Base-by-base conservation (phyloP, 192 early-diverging fungal genomes). In the Cladochytrium replicatum region DNA sequence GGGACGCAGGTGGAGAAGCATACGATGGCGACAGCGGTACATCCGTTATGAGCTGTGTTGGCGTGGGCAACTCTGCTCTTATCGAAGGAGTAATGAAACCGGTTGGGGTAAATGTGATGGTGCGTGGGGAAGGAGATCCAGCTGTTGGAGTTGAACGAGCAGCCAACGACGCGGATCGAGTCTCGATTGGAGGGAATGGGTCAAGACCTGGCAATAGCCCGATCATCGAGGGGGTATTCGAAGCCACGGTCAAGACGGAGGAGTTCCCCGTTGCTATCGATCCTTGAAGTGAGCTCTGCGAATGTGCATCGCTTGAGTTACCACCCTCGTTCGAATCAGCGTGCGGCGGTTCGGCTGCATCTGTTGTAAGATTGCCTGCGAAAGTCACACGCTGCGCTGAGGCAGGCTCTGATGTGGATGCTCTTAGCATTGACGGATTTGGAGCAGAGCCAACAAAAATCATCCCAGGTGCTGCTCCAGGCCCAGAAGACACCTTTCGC, bases 261-360 rank as follows among this genome's bases (percentile, higher is more conserved):
- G 68, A 66, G 9, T 67, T 58, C 3, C 55, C 50, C 2, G 66
- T 68, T 6, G 23, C 50, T 13, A 54, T 32, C 2, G 67, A 64
- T n/a, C 53, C 54, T 11, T 32, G 55, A 23, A 41, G 43, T 11
- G 67, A 64, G 3, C 45, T 49, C 46, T 64, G 61, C 11, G 67
- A 69, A 7, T 26, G 11, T 1, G 40, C 15, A 15, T 53, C 54
- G 41, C 17, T 17, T 1, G 13, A n/a, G 41, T 37, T 56, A 15
- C 49, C 54, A 9, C 46, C 28, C n/a, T n/a, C n/a, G n/a, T n/a
- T n/a, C n/a, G n/a, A n/a, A n/a, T n/a, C n/a, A n/a, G n/a, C n/a
- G n/a, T n/a, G n/a, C n/a, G n/a, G n/a, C n/a, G n/a, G n/a, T n/a
- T n/a, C n/a, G n/a, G n/a, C n/a, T n/a, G n/a, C n/a, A n/a, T n/a